Percentiles rank a stretch among this genome's conserved stretches.
These are phyloP conservation scores for Mycena floridula DNA, from an alignment of 768 basidiomycete genomes.

Conservation along the genomic window DNA sequence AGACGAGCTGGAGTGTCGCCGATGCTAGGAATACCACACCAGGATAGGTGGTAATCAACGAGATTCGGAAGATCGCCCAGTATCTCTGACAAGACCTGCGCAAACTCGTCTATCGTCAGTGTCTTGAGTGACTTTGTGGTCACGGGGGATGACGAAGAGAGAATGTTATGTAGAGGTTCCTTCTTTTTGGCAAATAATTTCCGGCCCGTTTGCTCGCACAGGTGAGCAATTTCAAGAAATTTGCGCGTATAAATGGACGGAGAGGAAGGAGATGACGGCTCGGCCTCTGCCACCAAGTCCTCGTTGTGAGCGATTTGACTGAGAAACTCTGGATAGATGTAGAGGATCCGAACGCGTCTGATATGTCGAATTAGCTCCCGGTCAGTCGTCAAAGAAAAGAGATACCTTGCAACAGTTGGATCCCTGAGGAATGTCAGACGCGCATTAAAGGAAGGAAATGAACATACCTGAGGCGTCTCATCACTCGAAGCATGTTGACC, in stretches of 20 bases:
- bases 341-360: slow-evolving; percentile 39
- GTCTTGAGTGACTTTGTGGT: too few relatives aligned
- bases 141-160: slow-evolving; percentile 25
- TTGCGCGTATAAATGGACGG: slow-evolving; percentile 1
- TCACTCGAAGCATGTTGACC: slow-evolving; percentile 28
- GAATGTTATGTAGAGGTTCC: slow-evolving; percentile 19
- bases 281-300: too few relatives aligned
- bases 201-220: slow-evolving; percentile 29
- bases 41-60: slow-evolving; percentile 44
- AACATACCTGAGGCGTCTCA: slow-evolving; percentile 24
- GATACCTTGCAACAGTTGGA: slow-evolving; percentile 41
- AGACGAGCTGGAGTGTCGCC: slow-evolving; percentile 12
- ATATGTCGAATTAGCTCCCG: too few relatives aligned
- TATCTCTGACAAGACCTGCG: slow-evolving; percentile 34
- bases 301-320: not conserved
- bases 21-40: slow-evolving; percentile 32
- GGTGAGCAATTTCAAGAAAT: slow-evolving; percentile 16
- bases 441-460: not conserved
- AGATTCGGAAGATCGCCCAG: slow-evolving; percentile 38
- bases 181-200: slow-evolving; percentile 16
- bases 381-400: too few relatives aligned
- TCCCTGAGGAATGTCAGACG: slow-evolving; percentile 25
- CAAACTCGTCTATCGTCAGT: too few relatives aligned
- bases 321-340: slow-evolving; percentile 44
- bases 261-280: too few relatives aligned